Percentiles rank a stretch among this genome's conserved stretches.
Evolutionary conservation across 1,284 basidiomycete genomes (phyloP).

Genomic region (Heterobasidion parviporum): DNA sequence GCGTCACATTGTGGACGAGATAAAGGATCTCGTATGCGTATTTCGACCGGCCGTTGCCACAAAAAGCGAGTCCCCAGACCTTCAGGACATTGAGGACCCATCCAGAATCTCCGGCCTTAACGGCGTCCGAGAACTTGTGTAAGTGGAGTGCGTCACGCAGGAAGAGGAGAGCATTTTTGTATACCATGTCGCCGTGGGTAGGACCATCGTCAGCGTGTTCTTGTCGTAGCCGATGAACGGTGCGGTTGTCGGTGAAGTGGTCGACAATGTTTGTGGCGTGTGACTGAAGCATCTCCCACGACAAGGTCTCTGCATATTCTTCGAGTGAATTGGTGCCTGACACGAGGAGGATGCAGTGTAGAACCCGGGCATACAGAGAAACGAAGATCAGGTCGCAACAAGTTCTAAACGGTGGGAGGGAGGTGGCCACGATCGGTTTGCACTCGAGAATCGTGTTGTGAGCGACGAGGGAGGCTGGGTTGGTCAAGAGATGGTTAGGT

Average conservation of each 20-base stretch:
- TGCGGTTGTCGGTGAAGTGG: conserved; percentile 1
- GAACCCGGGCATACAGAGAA: conserved; percentile 25
- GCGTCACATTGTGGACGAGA: conserved; percentile 27
- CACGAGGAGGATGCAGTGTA: conserved; percentile 25
- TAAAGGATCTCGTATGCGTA: conserved; percentile 32
- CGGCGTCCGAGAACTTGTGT: conserved; percentile 25
- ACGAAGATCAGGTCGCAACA: conserved; percentile 28
- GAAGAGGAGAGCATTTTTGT: conserved; percentile 26
- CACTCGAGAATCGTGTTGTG: conserved; percentile 13
- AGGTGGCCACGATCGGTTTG: conserved; percentile 23
- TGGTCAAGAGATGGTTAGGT: conserved; percentile 6
- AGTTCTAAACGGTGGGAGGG: conserved; percentile 23
- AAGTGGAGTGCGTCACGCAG: conserved; percentile 26
- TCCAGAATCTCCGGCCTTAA: conserved; percentile 28
- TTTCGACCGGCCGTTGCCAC: conserved; percentile 25
- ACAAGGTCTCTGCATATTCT: conserved; percentile 12
- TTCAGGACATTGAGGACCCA: conserved; percentile 26
- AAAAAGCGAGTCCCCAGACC: conserved; percentile 21
- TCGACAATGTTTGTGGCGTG: not conserved
- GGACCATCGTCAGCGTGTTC: conserved; percentile 6
- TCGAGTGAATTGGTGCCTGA: conserved; percentile 18
- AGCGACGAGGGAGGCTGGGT: not conserved
- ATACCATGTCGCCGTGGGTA: conserved; percentile 24
- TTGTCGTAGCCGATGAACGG: conserved; percentile 6
- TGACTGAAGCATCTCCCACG: conserved; percentile 10